phyloP scores from a whole-genome alignment of 371 early-diverging fungal genomes.

The Nematocida ausubeli region DNA sequence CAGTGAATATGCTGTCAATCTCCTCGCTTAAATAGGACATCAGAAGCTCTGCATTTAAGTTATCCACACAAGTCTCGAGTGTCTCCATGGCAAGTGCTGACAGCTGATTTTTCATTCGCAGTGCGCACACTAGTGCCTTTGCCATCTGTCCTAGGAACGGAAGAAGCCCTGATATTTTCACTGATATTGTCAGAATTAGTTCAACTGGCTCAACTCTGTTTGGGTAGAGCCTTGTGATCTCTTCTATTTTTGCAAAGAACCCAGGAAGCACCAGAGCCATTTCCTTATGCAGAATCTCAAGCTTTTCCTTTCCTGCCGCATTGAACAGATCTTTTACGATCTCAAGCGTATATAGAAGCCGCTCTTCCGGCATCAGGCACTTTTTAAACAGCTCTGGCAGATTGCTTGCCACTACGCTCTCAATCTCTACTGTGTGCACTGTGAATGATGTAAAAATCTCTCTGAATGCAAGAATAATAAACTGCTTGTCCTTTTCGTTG shows the following conservation, averaged over 20 bases:
- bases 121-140: conserved; percentile 84
- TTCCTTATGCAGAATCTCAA: conserved; percentile 49
- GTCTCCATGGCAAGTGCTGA: conserved; percentile 87
- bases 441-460: conserved; percentile 48
- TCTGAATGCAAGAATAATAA: conserved; percentile 39
- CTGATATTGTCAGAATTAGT: conserved; percentile 86
- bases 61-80: conserved; percentile 91
- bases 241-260: conserved; percentile 41
- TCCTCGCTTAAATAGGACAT: conserved; percentile 41
- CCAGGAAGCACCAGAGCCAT: conserved; percentile 44
- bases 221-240: conserved; percentile 67
- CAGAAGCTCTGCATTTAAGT: conserved; percentile 85
- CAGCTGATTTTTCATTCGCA: conserved; percentile 80
- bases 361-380: conserved; percentile 28
- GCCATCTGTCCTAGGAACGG: conserved; percentile 85
- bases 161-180: conserved; percentile 82
- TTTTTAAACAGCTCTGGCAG: conserved; percentile 17
- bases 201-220: conserved; percentile 76
- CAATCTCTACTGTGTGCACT: conserved; percentile 55
- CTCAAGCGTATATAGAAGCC: conserved; percentile 34
- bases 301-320: conserved; percentile 47
- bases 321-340: conserved; percentile 51
- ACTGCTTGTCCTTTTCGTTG: conserved; percentile 26
- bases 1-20: conserved; percentile 27
- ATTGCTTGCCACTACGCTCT: conserved; percentile 28